Evolutionary conservation across 108 stramenopile species (phyloP).

Genomic region (Pseudonitzschia delicatissima): DNA sequence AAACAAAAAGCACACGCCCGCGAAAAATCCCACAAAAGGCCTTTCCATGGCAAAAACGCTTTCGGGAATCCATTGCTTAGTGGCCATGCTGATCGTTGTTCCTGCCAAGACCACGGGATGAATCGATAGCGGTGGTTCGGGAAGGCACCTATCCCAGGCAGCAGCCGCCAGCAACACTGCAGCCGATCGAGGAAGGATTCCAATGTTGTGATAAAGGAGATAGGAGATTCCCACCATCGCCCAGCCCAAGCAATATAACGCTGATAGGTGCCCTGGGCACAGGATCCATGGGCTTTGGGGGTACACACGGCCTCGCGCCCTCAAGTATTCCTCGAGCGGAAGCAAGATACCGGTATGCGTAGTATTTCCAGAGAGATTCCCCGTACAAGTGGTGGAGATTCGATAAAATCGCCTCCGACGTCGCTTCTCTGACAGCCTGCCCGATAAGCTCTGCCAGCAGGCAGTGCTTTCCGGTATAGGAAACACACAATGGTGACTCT

Average conservation of each 20-base stretch:
- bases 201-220: background rate
- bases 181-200: background rate
- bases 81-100: slow-evolving; percentile 23
- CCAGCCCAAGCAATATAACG: slow-evolving; percentile 4
- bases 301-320: slow-evolving; percentile 2
- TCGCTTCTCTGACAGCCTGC: slow-evolving; percentile 58
- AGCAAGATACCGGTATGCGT: background rate
- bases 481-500: background rate
- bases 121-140: slow-evolving; percentile 21
- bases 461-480: slow-evolving; percentile 45
- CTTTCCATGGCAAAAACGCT: slow-evolving; percentile 20
- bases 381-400: slow-evolving; percentile 46
- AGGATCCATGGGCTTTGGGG: slow-evolving; percentile 9
- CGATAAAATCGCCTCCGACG: slow-evolving; percentile 45
- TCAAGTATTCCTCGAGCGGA: background rate
- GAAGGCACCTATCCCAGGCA: slow-evolving; percentile 9
- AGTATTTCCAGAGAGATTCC: background rate
- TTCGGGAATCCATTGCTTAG: slow-evolving; percentile 13
- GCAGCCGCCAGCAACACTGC: background rate
- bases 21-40: slow-evolving; percentile 29
- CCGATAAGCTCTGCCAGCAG: slow-evolving; percentile 47
- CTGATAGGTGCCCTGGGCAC: background rate
- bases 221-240: background rate
- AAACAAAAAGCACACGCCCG: slow-evolving; percentile 22
- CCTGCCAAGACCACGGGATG: slow-evolving; percentile 52